Evolutionary conservation across 2,329 filamentous ascomycete genomes (phyloP).

Genomic region (Beauveria medogensis): DNA sequence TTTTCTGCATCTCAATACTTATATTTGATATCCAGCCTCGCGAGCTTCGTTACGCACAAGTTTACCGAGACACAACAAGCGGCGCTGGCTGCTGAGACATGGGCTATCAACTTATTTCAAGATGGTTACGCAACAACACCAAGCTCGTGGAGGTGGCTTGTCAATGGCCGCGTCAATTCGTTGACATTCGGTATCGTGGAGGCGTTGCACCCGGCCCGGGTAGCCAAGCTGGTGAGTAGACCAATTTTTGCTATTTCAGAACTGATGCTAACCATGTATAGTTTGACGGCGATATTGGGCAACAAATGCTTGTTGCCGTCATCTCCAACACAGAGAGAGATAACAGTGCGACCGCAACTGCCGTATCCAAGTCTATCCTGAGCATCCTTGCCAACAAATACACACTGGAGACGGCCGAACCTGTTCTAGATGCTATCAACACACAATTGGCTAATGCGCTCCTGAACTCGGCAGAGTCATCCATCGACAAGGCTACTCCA

Average conservation of each 20-base stretch:
- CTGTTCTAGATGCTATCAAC: slow-evolving; percentile 22
- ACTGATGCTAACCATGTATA: slow-evolving; percentile 16
- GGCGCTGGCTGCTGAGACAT: slow-evolving; percentile 23
- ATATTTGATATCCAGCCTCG: slow-evolving; percentile 27
- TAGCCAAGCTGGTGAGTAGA: slow-evolving; percentile 27
- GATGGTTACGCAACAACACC: slow-evolving; percentile 18
- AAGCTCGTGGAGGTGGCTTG: slow-evolving; percentile 25
- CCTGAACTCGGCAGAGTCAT: neutral
- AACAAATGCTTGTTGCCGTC: slow-evolving; percentile 25
- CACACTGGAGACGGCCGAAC: slow-evolving; percentile 25
- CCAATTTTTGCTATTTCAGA: neutral
- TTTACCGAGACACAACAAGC: slow-evolving; percentile 30
- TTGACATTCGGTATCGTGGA: slow-evolving; percentile 33
- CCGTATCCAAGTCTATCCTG: slow-evolving; percentile 26
- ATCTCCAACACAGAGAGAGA: slow-evolving; percentile 16
- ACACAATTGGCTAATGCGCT: slow-evolving; percentile 18
- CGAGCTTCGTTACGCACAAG: slow-evolving; percentile 29
- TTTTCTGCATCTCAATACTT: slow-evolving; percentile 28
- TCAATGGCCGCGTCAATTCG: slow-evolving; percentile 22
- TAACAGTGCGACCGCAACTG: slow-evolving; percentile 18
- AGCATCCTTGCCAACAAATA: slow-evolving; percentile 38
- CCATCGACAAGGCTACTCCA: slow-evolving; percentile 22
- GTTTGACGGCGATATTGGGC: slow-evolving; percentile 29
- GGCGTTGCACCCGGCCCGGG: slow-evolving; percentile 25
- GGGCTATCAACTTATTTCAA: slow-evolving; percentile 31